phyloP scores from a whole-genome alignment of 1,284 basidiomycete genomes.

The Vanrija sp. region DNA sequence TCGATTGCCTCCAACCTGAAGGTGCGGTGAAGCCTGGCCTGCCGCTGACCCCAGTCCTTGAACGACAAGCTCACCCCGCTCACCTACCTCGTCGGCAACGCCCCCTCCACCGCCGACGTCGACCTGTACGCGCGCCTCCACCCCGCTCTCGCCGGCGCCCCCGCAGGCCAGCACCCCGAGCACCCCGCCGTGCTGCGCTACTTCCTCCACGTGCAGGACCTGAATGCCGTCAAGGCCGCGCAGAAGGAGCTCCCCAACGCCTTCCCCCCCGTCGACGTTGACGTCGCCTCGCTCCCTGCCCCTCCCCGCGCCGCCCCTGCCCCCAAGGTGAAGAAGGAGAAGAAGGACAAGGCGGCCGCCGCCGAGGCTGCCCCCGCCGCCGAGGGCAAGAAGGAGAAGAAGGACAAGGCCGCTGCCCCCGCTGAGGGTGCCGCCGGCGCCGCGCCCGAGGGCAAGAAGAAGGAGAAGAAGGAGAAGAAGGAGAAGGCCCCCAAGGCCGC shows the following conservation, averaged over 20 bases:
- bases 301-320: slow-evolving; percentile 65
- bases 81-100: slow-evolving; percentile 73
- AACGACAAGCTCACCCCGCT: slow-evolving; percentile 67
- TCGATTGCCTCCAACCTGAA: slow-evolving; percentile 34
- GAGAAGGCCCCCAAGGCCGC: slow-evolving; percentile 35
- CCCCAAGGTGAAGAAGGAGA: slow-evolving; percentile 67
- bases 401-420: slow-evolving; percentile 33
- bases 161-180: slow-evolving; percentile 63
- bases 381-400: slow-evolving; percentile 28
- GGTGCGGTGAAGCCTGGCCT: slow-evolving; percentile 14
- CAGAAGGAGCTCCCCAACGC: slow-evolving; percentile 42
- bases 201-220: slow-evolving; percentile 85
- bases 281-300: slow-evolving; percentile 69
- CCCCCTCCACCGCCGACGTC: slow-evolving; percentile 80
- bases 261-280: slow-evolving; percentile 63
- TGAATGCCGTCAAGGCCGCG: slow-evolving; percentile 53
- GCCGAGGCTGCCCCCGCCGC: slow-evolving; percentile 31
- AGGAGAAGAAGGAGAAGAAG: slow-evolving; percentile 57
- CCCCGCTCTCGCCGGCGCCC: slow-evolving; percentile 54
- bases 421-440: slow-evolving; percentile 21
- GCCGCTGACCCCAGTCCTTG: slow-evolving; percentile 56
- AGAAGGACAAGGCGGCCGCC: slow-evolving; percentile 53
- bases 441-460: slow-evolving; percentile 42
- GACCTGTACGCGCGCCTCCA: slow-evolving; percentile 78
- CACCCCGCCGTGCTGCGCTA: slow-evolving; percentile 81